Evolutionary conservation across 1,284 basidiomycete genomes (phyloP), one percentile per base, ranked within the genome.

Genomic region (Paramarasmius palmivorus): DNA sequence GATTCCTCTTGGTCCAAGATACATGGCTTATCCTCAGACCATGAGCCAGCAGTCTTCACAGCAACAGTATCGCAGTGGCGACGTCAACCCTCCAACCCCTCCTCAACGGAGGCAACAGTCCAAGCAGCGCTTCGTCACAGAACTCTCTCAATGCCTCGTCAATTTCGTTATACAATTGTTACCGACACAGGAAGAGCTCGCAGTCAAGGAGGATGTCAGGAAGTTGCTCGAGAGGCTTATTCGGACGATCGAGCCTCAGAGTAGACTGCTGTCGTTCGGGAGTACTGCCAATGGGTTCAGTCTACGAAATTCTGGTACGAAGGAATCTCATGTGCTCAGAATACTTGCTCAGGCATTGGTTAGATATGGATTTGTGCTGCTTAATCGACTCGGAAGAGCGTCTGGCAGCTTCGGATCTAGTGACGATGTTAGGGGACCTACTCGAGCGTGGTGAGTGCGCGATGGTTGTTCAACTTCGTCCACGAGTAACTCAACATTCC

Each of bases 331-430:
- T 15, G 10, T n/a, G 29, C 50, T 44, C 23, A 46, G 55, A 50
- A 49, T 15, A 19, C 45, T 53, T 37, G 35, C 50, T 59, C 37
- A 54, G 45, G 34, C 41, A 42, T 44, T 22, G 17, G 12, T 44
- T 66, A 95, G 96, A 98, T 73, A 98, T 99, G 96, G 96, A 99
- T 72, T 77, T 99, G 40, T 98, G 96, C 68, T 98, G 95, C 71
- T 80, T 99, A 65, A 92, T 97, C 67, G 92, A 94, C 68, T 90
- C 92, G 22, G 81, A 85, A 54, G 86, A 83, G 68, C 90, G 76
- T 61, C 81, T 84, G 58, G 74, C 88, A 41, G 90, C 95, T 9
- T 84, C 91, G 34, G 92, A 97, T 78, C 84, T 98, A 49, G 96
- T 98, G 62, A 93, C 92, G 61, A 92, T 93, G 82, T 84, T 98